Evolutionary conservation across 2,329 filamentous ascomycete species (phyloP), one percentile per base, ranked within the genome.

Genomic region (Pseudogymnoascus sp.): DNA sequence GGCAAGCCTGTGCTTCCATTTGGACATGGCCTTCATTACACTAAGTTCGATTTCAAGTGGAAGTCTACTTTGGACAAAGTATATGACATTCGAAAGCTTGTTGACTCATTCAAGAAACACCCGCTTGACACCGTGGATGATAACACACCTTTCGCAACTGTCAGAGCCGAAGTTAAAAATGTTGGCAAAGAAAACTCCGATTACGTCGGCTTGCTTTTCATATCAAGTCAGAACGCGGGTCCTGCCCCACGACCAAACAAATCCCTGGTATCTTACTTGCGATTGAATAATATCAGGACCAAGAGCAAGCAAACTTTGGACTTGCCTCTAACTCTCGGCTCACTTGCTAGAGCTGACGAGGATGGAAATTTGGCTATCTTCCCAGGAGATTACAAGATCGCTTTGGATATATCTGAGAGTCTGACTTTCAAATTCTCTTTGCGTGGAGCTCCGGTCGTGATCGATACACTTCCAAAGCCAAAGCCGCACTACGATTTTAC

Each of bases 21-120:
- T 61, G 83, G 82, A 0, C 75, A 76, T 62, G 83, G 82, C 0
- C 66, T 84, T 62, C 81, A 85, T 67, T 85, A 85, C 71, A 85
- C 82, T 4, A 80, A 71, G 37, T 85, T 85, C 65, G 64, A 67
- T 12, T 67, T 71, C 5, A 64, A 66, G 12, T 38, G 57, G 38
- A 15, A 33, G 6, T 14, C 53, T 61, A 66, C 35, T 64, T 64
- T 14, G 38, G 59, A 37, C n/a, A n/a, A 37, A 28, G 53, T 22
- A 5, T 60, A 30, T 36, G 38, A 33, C 58, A 79, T 79, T 63
- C 63, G 75, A 1, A 65, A 70, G 6, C 68, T 80, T 3, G 60
- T 75, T 3, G 64, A 67, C 6, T 39, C 38, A 11, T 39, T 15
- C 15, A 39, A 39, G 38, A 20, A 39, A 20, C 38, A 39, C 18